Evolutionary conservation across 768 basidiomycete species (phyloP).

Genomic region (Tulasnella sp.): DNA sequence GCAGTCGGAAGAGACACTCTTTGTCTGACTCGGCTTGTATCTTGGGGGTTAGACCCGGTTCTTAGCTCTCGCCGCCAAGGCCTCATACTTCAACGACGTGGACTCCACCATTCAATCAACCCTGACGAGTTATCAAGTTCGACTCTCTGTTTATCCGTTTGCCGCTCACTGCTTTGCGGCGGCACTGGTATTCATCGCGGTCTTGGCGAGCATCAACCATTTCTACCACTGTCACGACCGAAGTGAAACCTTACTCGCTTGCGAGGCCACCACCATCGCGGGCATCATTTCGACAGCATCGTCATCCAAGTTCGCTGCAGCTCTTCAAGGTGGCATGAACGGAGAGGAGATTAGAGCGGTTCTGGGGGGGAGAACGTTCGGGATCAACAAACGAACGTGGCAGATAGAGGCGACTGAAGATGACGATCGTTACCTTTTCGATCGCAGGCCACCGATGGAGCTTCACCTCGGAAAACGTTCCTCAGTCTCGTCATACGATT

Average conservation of each 20-base stretch:
- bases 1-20: background rate
- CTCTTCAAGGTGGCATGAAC: constrained; percentile 11
- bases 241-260: constrained; percentile 43
- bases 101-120: constrained; percentile 36
- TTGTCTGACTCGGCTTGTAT: background rate
- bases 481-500: background rate
- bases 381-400: constrained; percentile 14
- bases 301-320: constrained; percentile 5
- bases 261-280: constrained; percentile 55
- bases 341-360: background rate
- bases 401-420: constrained; percentile 10
- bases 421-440: background rate
- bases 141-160: constrained; percentile 50
- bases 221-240: constrained; percentile 42
- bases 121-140: constrained; percentile 36
- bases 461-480: background rate
- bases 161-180: constrained; percentile 45
- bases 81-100: constrained; percentile 47
- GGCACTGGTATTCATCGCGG: constrained; percentile 43
- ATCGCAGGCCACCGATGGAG: background rate
- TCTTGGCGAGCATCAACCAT: constrained; percentile 44
- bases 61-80: constrained; percentile 49
- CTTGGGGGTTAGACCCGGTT: constrained; percentile 42
- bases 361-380: background rate
- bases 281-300: constrained; percentile 6